These are phyloP conservation scores for Zanthoxylum bungeanum DNA, from an alignment of 345 rosid genomes.

Conservation along the genomic window DNA sequence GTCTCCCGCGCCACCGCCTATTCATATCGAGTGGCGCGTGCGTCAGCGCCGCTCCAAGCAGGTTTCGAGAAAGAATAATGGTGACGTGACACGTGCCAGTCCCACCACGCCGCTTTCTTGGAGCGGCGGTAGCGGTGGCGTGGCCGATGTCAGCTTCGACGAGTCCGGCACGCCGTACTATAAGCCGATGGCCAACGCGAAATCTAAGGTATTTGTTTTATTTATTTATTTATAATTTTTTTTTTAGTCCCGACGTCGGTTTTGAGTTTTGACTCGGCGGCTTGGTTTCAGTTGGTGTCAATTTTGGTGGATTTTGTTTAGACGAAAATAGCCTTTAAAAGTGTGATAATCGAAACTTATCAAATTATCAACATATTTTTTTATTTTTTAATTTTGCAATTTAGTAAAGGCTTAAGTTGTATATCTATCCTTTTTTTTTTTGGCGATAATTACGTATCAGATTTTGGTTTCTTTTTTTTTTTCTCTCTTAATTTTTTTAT, in stretches of 20 bases:
- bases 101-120: slow-evolving; percentile 90
- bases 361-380: no score
- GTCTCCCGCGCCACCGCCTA: background rate
- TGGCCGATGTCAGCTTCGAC: slow-evolving; percentile 51
- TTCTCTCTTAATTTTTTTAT: background rate
- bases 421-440: no score
- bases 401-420: no score
- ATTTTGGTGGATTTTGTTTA: background rate
- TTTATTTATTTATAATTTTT: no score
- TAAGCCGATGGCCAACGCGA: slow-evolving; percentile 37
- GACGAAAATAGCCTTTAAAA: slow-evolving; percentile 30
- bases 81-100: slow-evolving; percentile 52
- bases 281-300: slow-evolving; percentile 15
- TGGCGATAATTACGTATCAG: slow-evolving; percentile 16
- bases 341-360: no score
- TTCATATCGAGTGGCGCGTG: slow-evolving; percentile 63
- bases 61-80: slow-evolving; percentile 33
- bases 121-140: slow-evolving; percentile 68
- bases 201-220: slow-evolving; percentile 94
- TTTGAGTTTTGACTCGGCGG: slow-evolving; percentile 18
- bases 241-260: background rate
- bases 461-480: slow-evolving; percentile 8
- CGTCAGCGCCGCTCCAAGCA: slow-evolving; percentile 72
- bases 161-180: slow-evolving; percentile 50
- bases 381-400: no score